Evolutionary conservation across 1,139 yeast species (phyloP).

Genomic region (Taphrina wiesneri): DNA sequence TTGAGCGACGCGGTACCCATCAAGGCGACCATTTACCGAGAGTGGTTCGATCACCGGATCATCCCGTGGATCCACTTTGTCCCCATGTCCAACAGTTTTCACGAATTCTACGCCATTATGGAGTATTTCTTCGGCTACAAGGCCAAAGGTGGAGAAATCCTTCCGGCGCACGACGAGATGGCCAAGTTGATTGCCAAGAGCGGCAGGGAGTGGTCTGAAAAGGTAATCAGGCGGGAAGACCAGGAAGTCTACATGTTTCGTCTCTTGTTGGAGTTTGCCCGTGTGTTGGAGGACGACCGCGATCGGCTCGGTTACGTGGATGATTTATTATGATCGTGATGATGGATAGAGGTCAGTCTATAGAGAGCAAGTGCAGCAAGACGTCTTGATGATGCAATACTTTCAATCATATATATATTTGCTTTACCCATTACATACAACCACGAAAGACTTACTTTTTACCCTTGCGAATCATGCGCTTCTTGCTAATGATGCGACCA

Average conservation of each 20-base stretch:
- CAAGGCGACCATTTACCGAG: conserved; percentile 39
- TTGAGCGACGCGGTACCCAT: conserved; percentile 37
- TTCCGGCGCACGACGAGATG: conserved; percentile 32
- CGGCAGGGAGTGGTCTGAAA: conserved; percentile 37
- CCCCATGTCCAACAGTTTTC: conserved; percentile 38
- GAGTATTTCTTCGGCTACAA: conserved; percentile 31
- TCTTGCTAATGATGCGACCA: conserved; percentile 34
- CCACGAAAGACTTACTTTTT: background rate
- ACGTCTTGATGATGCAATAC: background rate
- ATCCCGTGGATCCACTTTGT: conserved; percentile 41
- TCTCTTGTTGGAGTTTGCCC: conserved; percentile 40
- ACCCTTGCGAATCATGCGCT: conserved; percentile 27
- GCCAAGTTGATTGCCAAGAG: conserved; percentile 39
- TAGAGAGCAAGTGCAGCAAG: background rate
- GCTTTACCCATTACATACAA: background rate
- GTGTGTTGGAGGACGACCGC: conserved; percentile 41
- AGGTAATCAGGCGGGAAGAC: conserved; percentile 39
- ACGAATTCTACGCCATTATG: conserved; percentile 38
- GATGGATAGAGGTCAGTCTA: background rate
- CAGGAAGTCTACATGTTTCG: conserved; percentile 40
- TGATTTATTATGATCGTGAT: background rate
- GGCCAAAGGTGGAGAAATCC: conserved; percentile 12
- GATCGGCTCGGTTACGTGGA: conserved; percentile 38
- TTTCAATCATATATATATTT: background rate
- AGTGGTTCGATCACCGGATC: conserved; percentile 41